Conservation (phyloP, 129 eudicot species). For the Mikania micrantha region DNA sequence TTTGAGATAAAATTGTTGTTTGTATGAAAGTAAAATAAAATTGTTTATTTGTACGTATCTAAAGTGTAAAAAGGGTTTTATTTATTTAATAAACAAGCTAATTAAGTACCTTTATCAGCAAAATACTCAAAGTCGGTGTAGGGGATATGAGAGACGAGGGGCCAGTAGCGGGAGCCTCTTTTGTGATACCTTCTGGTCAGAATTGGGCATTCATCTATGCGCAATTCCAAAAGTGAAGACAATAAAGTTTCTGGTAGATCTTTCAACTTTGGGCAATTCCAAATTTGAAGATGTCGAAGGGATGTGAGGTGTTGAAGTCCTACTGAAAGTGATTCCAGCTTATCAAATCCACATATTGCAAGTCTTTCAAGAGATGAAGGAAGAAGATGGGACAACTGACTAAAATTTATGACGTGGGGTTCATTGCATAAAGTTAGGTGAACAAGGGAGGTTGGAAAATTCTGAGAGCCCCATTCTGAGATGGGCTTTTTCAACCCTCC, state of each 20-base stretch:
- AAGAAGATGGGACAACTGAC: not conserved
- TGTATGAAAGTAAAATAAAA: no score
- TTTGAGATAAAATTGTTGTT: no score
- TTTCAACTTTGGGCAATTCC: not conserved
- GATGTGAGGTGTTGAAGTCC: constrained; percentile 17
- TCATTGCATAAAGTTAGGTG: not conserved
- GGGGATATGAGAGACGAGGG: not conserved
- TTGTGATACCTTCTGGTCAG: no score
- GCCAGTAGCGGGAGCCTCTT: constrained; percentile 1
- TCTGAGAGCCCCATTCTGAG: no score
- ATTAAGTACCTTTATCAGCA: not conserved
- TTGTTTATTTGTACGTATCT: no score
- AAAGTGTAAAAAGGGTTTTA: no score
- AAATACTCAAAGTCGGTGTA: rapidly evolving
- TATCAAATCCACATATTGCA: rapidly evolving
- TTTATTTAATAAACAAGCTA: not conserved
- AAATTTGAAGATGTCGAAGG: not conserved
- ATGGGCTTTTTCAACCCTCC: no score
- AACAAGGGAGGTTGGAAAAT: not conserved
- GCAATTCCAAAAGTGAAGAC: not conserved
- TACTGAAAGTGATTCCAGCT: not conserved
- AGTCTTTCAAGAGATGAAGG: not conserved
- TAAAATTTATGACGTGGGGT: not conserved
- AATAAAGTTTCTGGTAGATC: constrained; percentile 2
- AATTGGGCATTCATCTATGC: not conserved